phyloP scores from a whole-genome alignment of 768 basidiomycete genomes.

The Erythrobasidium yunnanense region DNA sequence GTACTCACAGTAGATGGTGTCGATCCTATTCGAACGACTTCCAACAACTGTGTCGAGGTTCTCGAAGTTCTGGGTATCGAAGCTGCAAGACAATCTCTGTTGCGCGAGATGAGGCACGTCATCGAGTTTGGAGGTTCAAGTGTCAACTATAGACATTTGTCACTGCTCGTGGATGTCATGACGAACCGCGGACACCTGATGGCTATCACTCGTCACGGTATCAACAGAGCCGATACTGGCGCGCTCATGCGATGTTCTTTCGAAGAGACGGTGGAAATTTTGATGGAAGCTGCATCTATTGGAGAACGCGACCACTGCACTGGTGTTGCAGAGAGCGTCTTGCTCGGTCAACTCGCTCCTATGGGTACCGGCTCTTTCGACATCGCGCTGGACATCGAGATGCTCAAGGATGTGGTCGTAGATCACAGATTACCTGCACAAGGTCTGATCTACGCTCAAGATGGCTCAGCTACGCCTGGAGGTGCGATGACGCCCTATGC shows the following conservation, averaged over 20 bases:
- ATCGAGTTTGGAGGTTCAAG: conserved; percentile 99
- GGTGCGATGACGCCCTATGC: conserved; percentile 86
- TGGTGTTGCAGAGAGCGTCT: conserved; percentile 96
- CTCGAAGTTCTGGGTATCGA: conserved; percentile 94
- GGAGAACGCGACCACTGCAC: conserved; percentile 98
- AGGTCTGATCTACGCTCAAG: conserved; percentile 54
- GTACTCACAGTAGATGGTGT: conserved; percentile 94
- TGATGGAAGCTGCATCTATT: conserved; percentile 96
- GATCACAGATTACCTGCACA: conserved; percentile 84
- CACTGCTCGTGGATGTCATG: conserved; percentile 95
- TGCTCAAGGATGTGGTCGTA: conserved; percentile 96
- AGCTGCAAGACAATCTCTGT: conserved; percentile 83
- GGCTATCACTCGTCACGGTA: conserved; percentile 98
- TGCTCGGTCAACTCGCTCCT: conserved; percentile 98
- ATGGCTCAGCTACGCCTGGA: conserved; percentile 47
- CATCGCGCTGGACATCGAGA: conserved; percentile 87
- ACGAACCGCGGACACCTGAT: conserved; percentile 84
- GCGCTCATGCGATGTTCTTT: conserved; percentile 97
- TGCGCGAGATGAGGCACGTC: conserved; percentile 85
- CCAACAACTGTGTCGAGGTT: conserved; percentile 91
- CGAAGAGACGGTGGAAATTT: conserved; percentile 97
- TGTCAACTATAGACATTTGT: conserved; percentile 95
- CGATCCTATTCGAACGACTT: conserved; percentile 83
- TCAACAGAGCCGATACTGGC: conserved; percentile 97
- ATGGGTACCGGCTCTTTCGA: conserved; percentile 86